Conservation (phyloP, 2,329 filamentous ascomycete species). For the Alternaria consortialis region DNA sequence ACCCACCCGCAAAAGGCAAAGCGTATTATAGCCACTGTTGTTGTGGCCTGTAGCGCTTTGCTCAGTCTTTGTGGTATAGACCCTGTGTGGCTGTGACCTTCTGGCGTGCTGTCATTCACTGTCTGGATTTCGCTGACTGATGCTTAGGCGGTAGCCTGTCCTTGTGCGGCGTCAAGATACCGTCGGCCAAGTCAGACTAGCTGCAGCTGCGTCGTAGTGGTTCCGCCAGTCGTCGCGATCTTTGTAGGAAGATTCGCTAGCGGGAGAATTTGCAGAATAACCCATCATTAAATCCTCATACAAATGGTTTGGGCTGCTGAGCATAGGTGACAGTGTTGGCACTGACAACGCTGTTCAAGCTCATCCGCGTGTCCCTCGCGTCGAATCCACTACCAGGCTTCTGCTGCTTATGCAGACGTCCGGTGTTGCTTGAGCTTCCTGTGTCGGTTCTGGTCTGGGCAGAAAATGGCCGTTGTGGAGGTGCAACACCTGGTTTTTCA, state of each 20-base stretch:
- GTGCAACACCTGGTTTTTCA: conserved; percentile 24
- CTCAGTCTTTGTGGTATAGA: neutral
- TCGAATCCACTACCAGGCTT: conserved; percentile 2
- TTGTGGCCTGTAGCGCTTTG: neutral
- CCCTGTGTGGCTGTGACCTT: neutral
- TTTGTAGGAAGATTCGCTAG: neutral
- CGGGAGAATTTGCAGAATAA: neutral
- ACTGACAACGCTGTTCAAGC: conserved; percentile 28
- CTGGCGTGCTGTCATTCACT: too few relatives aligned
- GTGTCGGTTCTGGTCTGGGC: conserved; percentile 21
- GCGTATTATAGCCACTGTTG: neutral
- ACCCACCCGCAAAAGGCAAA: neutral
- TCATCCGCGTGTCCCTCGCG: conserved; percentile 18
- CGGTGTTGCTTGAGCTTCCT: conserved; percentile 20
- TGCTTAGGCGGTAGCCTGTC: neutral
- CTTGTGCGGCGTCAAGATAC: neutral
- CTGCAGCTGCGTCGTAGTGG: neutral
- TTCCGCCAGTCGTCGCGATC: neutral
- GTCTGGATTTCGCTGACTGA: neutral
- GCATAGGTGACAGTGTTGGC: conserved; percentile 21
- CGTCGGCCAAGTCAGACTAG: neutral
- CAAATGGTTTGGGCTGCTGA: conserved; percentile 37
- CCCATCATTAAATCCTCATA: conserved; percentile 17
- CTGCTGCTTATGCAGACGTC: conserved; percentile 11
- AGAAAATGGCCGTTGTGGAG: conserved; percentile 24